A percentile compares a stretch with the other conserved stretches of the same genome.
These are phyloP conservation scores for Candida pini DNA, from an alignment of 805 yeast genomes.

Conservation along the genomic window DNA sequence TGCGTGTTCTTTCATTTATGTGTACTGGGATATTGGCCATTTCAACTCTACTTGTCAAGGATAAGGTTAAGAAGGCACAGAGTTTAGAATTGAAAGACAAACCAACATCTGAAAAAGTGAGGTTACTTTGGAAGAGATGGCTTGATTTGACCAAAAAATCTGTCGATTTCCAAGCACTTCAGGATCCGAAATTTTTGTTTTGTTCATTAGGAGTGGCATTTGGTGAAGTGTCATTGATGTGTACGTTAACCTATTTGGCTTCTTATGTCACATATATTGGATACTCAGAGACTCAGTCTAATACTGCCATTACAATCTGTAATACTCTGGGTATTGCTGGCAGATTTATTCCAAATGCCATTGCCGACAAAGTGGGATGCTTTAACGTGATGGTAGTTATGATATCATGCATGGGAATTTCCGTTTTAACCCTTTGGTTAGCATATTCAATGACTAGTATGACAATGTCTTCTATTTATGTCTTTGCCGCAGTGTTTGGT, in stretches of 20 bases:
- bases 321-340: slow-evolving; percentile 36
- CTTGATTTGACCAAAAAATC: slow-evolving; percentile 14
- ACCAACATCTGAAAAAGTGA: not conserved
- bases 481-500: slow-evolving; percentile 47
- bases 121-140: not conserved
- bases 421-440: slow-evolving; percentile 46
- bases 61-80: slow-evolving; percentile 25
- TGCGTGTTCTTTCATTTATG: slow-evolving; percentile 42
- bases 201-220: slow-evolving; percentile 32
- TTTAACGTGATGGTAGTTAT: slow-evolving; percentile 37
- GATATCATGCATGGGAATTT: slow-evolving; percentile 29
- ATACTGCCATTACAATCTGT: slow-evolving; percentile 33
- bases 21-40: slow-evolving; percentile 25
- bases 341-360: slow-evolving; percentile 34
- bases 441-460: slow-evolving; percentile 40
- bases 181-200: slow-evolving; percentile 21
- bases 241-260: slow-evolving; percentile 44
- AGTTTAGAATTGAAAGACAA: not conserved
- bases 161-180: slow-evolving; percentile 30
- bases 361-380: slow-evolving; percentile 37
- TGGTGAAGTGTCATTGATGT: slow-evolving; percentile 42
- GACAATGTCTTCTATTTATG: slow-evolving; percentile 35
- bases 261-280: slow-evolving; percentile 45
- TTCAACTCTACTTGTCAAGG: slow-evolving; percentile 28
- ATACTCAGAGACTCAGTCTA: slow-evolving; percentile 31